Conservation (phyloP, 116 monocot genomes). For the Trichopus zeylanicus region DNA sequence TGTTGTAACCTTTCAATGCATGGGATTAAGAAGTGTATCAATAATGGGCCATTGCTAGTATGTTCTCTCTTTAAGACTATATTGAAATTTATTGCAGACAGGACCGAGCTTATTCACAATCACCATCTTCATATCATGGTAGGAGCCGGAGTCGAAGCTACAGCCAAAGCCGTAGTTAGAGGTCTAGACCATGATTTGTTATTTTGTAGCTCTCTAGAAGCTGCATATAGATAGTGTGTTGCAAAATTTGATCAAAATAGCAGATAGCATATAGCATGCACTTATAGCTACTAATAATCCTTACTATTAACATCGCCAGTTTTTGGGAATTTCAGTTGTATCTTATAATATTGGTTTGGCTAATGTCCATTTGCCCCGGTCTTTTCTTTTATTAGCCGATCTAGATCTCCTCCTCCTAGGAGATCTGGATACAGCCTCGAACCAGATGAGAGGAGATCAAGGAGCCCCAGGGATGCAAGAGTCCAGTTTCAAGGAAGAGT, state of each 20-base stretch:
- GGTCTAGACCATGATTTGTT: slow-evolving; percentile 37
- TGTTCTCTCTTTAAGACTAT: background rate
- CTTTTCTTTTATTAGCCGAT: slow-evolving; percentile 34
- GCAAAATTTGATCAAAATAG: no score
- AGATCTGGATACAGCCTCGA: slow-evolving; percentile 34
- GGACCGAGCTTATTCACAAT: slow-evolving; percentile 62
- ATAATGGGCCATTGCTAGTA: no score
- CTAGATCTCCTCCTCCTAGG: slow-evolving; percentile 52
- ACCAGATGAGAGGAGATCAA: slow-evolving; percentile 43
- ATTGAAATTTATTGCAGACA: slow-evolving; percentile 20
- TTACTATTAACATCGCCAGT: no score
- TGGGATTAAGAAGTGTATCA: no score
- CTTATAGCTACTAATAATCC: no score
- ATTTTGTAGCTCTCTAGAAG: no score
- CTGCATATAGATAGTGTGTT: no score
- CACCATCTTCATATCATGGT: slow-evolving; percentile 57
- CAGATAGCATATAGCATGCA: no score
- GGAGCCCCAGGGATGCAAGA: slow-evolving; percentile 56
- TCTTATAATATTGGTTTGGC: no score
- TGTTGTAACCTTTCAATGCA: no score
- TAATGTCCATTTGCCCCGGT: background rate
- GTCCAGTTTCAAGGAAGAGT: slow-evolving; percentile 29
- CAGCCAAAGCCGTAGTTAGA: slow-evolving; percentile 85
- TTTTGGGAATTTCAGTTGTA: no score
- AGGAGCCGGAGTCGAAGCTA: slow-evolving; percentile 59